These are phyloP conservation scores for Brassica juncea DNA, from an alignment of 345 rosid genomes.

Conservation along the genomic window DNA sequence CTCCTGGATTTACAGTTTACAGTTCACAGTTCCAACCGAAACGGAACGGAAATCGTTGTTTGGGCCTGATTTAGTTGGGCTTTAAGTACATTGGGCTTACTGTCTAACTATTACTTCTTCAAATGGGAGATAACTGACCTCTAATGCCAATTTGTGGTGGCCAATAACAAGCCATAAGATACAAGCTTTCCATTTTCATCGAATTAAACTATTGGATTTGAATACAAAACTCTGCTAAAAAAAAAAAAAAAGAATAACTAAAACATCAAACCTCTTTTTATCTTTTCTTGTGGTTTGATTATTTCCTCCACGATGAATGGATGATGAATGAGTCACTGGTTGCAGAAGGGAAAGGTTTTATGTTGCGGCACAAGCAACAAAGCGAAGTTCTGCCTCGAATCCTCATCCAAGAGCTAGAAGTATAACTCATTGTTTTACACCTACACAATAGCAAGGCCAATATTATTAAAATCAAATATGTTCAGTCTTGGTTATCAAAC, in stretches of 20 bases:
- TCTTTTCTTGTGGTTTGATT: not conserved
- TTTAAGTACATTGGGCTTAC: not conserved
- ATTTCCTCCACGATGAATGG: not conserved
- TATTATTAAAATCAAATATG: no score
- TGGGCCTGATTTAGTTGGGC: not conserved
- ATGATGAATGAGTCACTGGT: not conserved
- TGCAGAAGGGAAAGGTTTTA: not conserved
- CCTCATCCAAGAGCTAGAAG: no score
- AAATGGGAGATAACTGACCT: not conserved
- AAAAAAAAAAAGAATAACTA: no score
- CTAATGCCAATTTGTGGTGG: not conserved
- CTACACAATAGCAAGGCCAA: no score
- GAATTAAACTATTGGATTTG: no score
- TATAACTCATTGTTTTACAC: no score
- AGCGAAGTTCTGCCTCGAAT: no score
- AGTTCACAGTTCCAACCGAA: not conserved
- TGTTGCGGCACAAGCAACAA: not conserved
- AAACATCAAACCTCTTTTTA: no score
- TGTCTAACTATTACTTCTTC: not conserved
- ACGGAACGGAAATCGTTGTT: conserved; percentile 8
- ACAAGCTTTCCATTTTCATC: not conserved
- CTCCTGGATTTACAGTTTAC: not conserved
- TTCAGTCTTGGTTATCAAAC: no score
- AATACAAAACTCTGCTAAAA: no score
- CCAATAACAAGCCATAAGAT: not conserved